Evolutionary conservation across 1,139 yeast genomes (phyloP), one percentile per base, ranked within the genome.

Genomic region (Suhomyces kunorum): DNA sequence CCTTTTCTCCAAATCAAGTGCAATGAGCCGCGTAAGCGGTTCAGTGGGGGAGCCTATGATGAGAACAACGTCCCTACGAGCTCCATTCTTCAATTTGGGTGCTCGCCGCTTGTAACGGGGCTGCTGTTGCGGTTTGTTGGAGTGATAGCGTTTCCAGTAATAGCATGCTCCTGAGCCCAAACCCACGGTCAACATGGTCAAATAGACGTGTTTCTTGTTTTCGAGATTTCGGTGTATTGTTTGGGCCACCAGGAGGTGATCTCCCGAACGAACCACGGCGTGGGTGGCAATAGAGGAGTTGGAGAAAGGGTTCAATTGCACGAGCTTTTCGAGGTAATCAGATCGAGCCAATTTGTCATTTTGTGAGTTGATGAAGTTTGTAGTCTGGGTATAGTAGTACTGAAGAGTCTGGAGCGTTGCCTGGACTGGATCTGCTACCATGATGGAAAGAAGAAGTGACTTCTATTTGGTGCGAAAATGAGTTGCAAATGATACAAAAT

Each of bases 21-120:
- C 87, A 26, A 87, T 67, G 35, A 82, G 68, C 42, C 88, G 68
- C 0, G 88, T 81, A 46, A 87, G 64, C 1, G 90, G 89, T 47
- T 86, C 94, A 0, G 80, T 74, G 1, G 92, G 90, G 2, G 90
- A 83, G 1, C 95, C 95, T 2, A 87, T 74, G 6, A 87, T 66
- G 23, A 87, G 66, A 0, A 87, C 78, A 5, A 85, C 92, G 51
- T 87, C 94, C 43, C 76, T 74, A 32, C 95, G 65, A 2, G 87
- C 87, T 0, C 94, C 95, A 49, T 82, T 82, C 8, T 76, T 52
- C 25, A 87, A 67, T 44, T 80, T 74, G 4, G 74, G 71, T 0
- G 89, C 95, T 45, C 83, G 65, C 51, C 95, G 67, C 39, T 57
- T 63, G n/a, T 48, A 38, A 17, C 47, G 44, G 34, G 47, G 29